These are phyloP conservation scores for Lachancea cidri DNA, from an alignment of 805 yeast genomes.

Conservation along the genomic window DNA sequence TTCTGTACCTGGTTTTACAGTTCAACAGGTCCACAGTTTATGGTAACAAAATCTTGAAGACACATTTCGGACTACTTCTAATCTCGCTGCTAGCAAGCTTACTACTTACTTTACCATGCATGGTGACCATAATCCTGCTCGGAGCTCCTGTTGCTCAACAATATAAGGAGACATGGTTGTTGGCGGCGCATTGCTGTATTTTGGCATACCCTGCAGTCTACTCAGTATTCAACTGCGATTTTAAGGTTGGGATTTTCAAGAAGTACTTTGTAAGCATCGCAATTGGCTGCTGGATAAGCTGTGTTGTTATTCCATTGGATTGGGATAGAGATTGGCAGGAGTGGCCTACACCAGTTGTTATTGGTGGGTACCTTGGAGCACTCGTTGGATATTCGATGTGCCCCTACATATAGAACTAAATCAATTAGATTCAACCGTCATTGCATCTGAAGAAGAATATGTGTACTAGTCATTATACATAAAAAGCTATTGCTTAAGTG, in stretches of 20 bases:
- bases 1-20: slow-evolving; percentile 33
- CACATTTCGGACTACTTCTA: slow-evolving; percentile 21
- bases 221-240: slow-evolving; percentile 48
- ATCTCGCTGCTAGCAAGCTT: slow-evolving; percentile 23
- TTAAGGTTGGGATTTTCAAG: slow-evolving; percentile 41
- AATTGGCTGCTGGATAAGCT: slow-evolving; percentile 88
- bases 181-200: slow-evolving; percentile 57
- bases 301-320: slow-evolving; percentile 88
- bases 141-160: slow-evolving; percentile 74
- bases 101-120: slow-evolving; percentile 23
- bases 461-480: neutral
- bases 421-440: too few relatives aligned
- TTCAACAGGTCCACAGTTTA: slow-evolving; percentile 32
- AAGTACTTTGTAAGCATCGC: slow-evolving; percentile 32
- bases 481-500: neutral
- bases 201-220: slow-evolving; percentile 63
- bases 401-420: slow-evolving; percentile 27
- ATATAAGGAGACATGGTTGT: slow-evolving; percentile 48
- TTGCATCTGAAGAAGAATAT: slow-evolving; percentile 1
- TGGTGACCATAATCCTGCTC: slow-evolving; percentile 47
- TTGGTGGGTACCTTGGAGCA: slow-evolving; percentile 75
- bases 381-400: slow-evolving; percentile 51
- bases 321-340: slow-evolving; percentile 98
- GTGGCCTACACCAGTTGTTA: slow-evolving; percentile 87
- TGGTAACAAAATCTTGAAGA: slow-evolving; percentile 31